Base-by-base conservation (phyloP, 129 eudicot genomes). In the Helianthus tuberosus region DNA sequence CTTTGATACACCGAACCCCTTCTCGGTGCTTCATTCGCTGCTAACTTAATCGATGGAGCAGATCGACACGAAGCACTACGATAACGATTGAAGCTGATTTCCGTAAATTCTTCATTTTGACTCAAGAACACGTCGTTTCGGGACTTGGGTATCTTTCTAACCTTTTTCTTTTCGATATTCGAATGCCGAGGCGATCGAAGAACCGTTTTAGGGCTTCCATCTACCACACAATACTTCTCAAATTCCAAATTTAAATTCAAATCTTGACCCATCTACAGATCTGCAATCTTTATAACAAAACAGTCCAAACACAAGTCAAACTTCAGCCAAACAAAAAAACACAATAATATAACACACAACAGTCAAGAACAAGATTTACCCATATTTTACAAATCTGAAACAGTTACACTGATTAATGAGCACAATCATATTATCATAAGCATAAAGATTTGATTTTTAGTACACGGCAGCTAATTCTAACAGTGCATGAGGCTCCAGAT, bases 1-100 rank as follows among this genome's bases (percentile, higher is more conserved):
- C 89, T 85, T 72, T 89, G 98, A 78, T 88, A 93, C 3, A 89
- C 90, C 4, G 98, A 93, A 68, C 92, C 96, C 59, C 98, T 78
- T 83, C 87, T 90, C 61, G 71, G 84, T 60, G 77, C 68, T 68
- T 85, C 91, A 85, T 70, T 74, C 11, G 61, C 44, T 75, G 83
- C 85, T 12, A 64, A 66, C 75, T 75, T 83, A 72, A 64, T 44
- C 8, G 92, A 79, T 6, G 84, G 80, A 65, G 59, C 69, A 71
- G 80, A 71, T 72, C 75, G 78, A 90, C 97, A 93, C 5, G 98
- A 93, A 49, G 88, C 92, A 81, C 98, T 93, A 35, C 93, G 89
- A 27, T 90, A 93, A 17, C 91, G 91, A 72, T 84, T 75, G 70
- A 93, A 86, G 67, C 77, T 88, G 63, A 88, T 78, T 81, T 88